Conservation (phyloP, 768 basidiomycete genomes). For the Xerocomus brunneocitrinus region DNA sequence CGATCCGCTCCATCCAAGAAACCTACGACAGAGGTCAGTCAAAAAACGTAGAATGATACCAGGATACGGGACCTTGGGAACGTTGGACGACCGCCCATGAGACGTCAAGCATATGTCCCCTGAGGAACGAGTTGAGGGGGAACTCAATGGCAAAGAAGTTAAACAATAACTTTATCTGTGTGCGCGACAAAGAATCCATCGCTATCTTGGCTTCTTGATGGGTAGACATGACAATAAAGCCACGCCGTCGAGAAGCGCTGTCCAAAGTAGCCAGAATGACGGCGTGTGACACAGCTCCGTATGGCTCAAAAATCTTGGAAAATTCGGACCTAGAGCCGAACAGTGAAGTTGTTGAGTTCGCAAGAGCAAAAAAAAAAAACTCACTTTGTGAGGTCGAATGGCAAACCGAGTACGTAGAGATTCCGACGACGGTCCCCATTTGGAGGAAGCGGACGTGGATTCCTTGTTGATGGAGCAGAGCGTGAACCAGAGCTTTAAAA, state of each 20-base stretch:
- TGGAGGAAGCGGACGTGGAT: constrained; percentile 15
- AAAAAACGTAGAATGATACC: background rate
- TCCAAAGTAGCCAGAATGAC: constrained; percentile 83
- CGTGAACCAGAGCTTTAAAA: constrained; percentile 37
- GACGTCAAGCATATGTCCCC: constrained; percentile 72
- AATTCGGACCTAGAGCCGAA: constrained; percentile 46
- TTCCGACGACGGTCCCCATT: constrained; percentile 57
- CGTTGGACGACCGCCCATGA: constrained; percentile 89
- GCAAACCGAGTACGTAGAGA: constrained; percentile 79
- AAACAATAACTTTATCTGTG: constrained; percentile 57
- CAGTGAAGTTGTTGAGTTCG: background rate
- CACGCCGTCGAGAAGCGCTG: constrained; percentile 76
- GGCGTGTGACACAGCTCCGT: constrained; percentile 66
- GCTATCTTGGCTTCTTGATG: constrained; percentile 68
- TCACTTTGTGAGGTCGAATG: constrained; percentile 77
- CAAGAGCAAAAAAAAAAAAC: constrained; percentile 13
- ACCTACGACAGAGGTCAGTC: constrained; percentile 37
- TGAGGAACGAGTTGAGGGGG: constrained; percentile 24
- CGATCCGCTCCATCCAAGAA: constrained; percentile 83
- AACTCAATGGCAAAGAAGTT: background rate
- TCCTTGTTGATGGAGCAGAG: background rate
- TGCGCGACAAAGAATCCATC: constrained; percentile 62
- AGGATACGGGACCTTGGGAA: constrained; percentile 54
- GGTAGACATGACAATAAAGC: constrained; percentile 76
- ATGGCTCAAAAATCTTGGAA: constrained; percentile 53